A percentile compares a stretch with the other conserved stretches of the same genome.
Conservation (phyloP, 1,139 yeast species). For the Hyphopichia pseudoburtonii region DNA sequence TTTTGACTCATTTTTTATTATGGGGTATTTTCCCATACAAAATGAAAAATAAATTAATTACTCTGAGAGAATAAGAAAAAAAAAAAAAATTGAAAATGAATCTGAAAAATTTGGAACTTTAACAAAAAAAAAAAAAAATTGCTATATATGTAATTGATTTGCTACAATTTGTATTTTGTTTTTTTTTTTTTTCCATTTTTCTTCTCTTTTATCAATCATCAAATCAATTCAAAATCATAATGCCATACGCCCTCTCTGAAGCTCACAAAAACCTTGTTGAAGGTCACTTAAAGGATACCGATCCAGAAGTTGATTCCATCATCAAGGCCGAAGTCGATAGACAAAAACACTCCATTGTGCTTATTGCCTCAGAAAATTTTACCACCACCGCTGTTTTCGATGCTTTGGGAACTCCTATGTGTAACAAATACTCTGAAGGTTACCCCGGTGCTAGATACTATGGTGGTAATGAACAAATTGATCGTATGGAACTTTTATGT, state of each 20-base stretch:
- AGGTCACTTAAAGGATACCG: slow-evolving; percentile 69
- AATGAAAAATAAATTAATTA: too few species aligned
- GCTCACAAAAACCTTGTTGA: slow-evolving; percentile 66
- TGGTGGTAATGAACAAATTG: slow-evolving; percentile 93
- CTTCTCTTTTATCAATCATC: background rate
- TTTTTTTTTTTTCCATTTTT: background rate
- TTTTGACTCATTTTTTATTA: too few species aligned
- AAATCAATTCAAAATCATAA: slow-evolving; percentile 9
- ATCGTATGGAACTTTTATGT: slow-evolving; percentile 87
- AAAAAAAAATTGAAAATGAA: too few species aligned
- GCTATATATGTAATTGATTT: too few species aligned
- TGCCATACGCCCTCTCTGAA: slow-evolving; percentile 65
- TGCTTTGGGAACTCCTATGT: slow-evolving; percentile 96
- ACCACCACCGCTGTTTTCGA: slow-evolving; percentile 96
- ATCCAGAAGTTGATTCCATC: slow-evolving; percentile 81
- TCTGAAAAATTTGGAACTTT: slow-evolving; percentile 1
- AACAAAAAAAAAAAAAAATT: too few species aligned
- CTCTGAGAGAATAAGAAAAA: too few species aligned
- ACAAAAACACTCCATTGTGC: slow-evolving; percentile 90
- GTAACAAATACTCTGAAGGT: slow-evolving; percentile 85
- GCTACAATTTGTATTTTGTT: background rate
- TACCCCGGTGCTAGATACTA: slow-evolving; percentile 88
- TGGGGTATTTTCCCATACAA: too few species aligned
- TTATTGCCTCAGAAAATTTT: slow-evolving; percentile 96
- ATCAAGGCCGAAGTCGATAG: slow-evolving; percentile 86